Conservation (phyloP, 2,329 filamentous ascomycete species). For the Talaromyces funiculosus region DNA sequence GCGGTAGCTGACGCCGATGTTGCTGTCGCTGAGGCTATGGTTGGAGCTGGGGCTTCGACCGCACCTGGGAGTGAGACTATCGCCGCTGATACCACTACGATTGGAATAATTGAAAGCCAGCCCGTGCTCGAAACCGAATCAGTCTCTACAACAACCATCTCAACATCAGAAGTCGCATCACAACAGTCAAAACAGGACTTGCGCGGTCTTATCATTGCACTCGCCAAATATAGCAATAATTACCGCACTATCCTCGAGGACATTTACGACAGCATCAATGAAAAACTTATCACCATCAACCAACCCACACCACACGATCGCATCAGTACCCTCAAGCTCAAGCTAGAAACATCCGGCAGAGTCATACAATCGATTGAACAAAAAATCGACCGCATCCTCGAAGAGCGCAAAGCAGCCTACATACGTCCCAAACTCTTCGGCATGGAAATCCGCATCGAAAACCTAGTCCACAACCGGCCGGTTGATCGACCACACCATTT, state of each 20-base stretch:
- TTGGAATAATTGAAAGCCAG: not conserved
- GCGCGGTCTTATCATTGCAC: not conserved
- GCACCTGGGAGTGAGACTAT: not conserved
- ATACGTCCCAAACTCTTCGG: constrained; percentile 48
- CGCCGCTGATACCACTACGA: not conserved
- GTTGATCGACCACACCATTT: constrained; percentile 57
- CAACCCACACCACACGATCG: not conserved
- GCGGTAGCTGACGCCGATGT: not conserved
- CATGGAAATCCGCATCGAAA: constrained; percentile 66
- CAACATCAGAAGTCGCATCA: not conserved
- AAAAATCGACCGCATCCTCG: not conserved
- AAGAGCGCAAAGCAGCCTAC: not conserved
- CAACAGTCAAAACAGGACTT: not conserved
- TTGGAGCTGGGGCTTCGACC: not conserved
- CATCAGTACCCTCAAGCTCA: not conserved
- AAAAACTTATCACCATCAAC: not conserved
- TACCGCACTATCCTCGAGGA: not conserved
- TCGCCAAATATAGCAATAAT: not conserved
- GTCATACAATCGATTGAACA: not conserved
- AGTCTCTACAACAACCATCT: not conserved
- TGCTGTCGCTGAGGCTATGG: not conserved
- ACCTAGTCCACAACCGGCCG: constrained; percentile 62
- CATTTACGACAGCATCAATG: not conserved
- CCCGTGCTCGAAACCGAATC: not conserved
- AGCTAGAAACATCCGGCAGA: not conserved